Conservation (phyloP, 2,329 filamentous ascomycete species). For the Domatiomyces globalis region DNA sequence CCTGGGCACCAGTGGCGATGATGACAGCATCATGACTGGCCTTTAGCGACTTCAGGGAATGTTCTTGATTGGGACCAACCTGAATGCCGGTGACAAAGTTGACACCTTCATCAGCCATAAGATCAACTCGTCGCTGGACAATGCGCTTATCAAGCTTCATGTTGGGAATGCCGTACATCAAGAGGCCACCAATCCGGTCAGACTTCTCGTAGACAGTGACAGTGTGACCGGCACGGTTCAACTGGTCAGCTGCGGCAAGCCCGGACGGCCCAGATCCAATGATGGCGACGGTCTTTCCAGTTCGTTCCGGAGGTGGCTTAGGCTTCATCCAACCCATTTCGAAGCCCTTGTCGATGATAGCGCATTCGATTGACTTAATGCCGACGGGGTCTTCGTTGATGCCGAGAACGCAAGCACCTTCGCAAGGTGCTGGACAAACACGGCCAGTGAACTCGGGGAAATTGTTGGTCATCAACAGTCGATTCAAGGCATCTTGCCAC, state of each 20-base stretch:
- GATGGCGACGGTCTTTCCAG: constrained; percentile 75
- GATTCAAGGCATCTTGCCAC: constrained; percentile 84
- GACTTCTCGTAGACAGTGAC: constrained; percentile 89
- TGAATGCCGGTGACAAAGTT: constrained; percentile 64
- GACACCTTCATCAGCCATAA: constrained; percentile 82
- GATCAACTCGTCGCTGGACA: constrained; percentile 86
- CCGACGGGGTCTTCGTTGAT: constrained; percentile 96
- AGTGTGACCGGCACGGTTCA: constrained; percentile 78
- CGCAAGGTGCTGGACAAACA: constrained; percentile 91
- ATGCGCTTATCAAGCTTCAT: constrained; percentile 99
- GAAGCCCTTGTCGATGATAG: constrained; percentile 93
- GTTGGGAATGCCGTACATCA: constrained; percentile 98
- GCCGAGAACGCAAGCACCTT: constrained; percentile 87
- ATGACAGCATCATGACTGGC: constrained; percentile 67
- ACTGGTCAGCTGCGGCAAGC: constrained; percentile 78
- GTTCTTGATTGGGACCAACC: constrained; percentile 59
- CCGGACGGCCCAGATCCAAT: constrained; percentile 88
- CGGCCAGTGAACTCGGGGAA: constrained; percentile 97
- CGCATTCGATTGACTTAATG: constrained; percentile 97
- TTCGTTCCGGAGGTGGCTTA: constrained; percentile 59
- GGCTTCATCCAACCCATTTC: constrained; percentile 98
- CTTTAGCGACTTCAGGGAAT: constrained; percentile 57
- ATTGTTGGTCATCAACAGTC: constrained; percentile 91
- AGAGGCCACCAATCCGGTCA: constrained; percentile 75
- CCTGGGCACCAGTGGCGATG: constrained; percentile 82